These are phyloP conservation scores for Leavenworthia alabamica DNA, from an alignment of 345 rosid genomes.

Conservation along the genomic window DNA sequence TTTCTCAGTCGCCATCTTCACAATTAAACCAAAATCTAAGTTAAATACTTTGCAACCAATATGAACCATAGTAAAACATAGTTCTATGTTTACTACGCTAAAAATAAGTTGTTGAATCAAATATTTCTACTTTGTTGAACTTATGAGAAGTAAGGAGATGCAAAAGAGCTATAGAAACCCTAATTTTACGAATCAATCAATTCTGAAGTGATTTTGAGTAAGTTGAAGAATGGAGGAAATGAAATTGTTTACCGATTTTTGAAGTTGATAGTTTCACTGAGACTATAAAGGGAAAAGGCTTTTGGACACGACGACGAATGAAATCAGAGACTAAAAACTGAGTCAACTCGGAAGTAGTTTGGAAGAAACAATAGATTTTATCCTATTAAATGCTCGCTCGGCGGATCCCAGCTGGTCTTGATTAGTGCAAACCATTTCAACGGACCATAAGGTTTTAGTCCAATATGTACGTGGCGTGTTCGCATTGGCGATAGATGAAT, in stretches of 20 bases:
- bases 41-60: not conserved
- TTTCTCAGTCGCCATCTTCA: conserved; percentile 47
- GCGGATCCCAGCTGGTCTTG: not conserved
- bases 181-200: not conserved
- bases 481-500: not conserved
- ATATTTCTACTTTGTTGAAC: not conserved
- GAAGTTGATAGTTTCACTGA: not conserved
- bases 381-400: conserved; percentile 13
- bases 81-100: not conserved
- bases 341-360: conserved; percentile 5
- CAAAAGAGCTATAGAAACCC: not conserved
- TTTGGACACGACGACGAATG: not conserved
- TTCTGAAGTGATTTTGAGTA: not conserved
- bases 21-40: not conserved
- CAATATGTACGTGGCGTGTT: not conserved
- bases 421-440: not conserved
- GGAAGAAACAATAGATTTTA: not conserved
- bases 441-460: not conserved
- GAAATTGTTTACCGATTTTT: conserved; percentile 1
- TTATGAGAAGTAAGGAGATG: not conserved
- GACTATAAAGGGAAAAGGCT: not conserved
- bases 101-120: not conserved
- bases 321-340: not conserved
- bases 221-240: not conserved
- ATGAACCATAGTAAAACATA: not conserved